A percentile compares a stretch with the other conserved stretches of the same genome.
phyloP scores from a whole-genome alignment of 305 asterid species.

The Lippia alba region DNA sequence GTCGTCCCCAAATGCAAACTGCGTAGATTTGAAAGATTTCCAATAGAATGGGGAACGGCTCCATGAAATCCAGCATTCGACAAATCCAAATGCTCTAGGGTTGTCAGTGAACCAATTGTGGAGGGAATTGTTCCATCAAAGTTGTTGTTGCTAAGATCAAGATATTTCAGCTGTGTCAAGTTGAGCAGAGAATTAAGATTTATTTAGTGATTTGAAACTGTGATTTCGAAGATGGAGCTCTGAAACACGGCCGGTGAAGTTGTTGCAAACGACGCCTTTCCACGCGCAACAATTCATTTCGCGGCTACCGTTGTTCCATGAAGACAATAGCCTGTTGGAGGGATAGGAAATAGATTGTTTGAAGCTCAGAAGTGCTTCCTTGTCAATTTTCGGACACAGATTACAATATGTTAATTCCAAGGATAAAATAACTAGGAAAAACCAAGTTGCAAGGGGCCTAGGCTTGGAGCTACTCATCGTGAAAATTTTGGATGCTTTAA shows the following conservation, averaged over 20 bases:
- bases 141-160: not conserved
- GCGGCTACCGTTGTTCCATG: not conserved
- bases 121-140: not conserved
- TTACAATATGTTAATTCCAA: not conserved
- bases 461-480: not conserved
- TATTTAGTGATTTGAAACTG: too few species aligned
- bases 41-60: not conserved
- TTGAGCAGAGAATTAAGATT: not conserved
- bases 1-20: too few species aligned
- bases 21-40: too few species aligned
- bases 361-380: not conserved
- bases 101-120: too few species aligned
- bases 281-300: not conserved
- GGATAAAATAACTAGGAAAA: not conserved
- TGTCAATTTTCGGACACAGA: not conserved
- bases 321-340: not conserved
- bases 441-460: not conserved
- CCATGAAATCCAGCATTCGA: too few species aligned
- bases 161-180: not conserved
- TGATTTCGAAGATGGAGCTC: not conserved
- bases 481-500: not conserved
- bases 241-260: not conserved
- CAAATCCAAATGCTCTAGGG: too few species aligned
- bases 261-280: not conserved
- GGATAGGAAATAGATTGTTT: not conserved